A percentile compares a stretch with the other conserved stretches of the same genome.
These are phyloP conservation scores for Dioscorea cayenensis DNA, from an alignment of 116 monocot species.

Conservation along the genomic window DNA sequence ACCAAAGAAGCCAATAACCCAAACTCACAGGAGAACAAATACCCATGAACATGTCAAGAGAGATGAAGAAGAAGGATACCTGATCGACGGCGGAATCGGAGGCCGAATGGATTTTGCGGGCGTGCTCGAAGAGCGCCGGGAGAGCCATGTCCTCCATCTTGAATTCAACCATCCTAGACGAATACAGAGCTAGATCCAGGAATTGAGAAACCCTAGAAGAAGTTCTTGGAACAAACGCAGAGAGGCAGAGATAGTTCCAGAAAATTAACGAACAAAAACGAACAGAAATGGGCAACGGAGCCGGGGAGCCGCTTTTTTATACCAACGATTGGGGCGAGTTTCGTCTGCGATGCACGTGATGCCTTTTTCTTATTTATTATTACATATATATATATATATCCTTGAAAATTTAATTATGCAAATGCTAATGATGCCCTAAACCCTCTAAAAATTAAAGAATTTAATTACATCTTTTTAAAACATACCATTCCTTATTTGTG, in stretches of 20 bases:
- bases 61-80: slow-evolving; percentile 20
- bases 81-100: slow-evolving; percentile 61
- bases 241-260: background rate
- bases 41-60: background rate
- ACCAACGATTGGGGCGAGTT: too few species aligned
- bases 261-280: background rate
- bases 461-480: too few species aligned
- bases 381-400: too few species aligned
- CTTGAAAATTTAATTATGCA: too few species aligned
- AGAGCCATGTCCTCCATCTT: slow-evolving; percentile 68
- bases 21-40: background rate
- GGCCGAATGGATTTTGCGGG: slow-evolving; percentile 60
- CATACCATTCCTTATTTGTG: too few species aligned
- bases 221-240: background rate
- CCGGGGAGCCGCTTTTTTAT: too few species aligned
- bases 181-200: background rate
- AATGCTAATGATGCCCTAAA: too few species aligned
- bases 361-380: too few species aligned
- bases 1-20: background rate
- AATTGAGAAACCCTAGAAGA: background rate
- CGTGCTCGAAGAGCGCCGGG: slow-evolving; percentile 78
- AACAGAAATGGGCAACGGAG: too few species aligned
- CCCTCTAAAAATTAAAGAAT: too few species aligned
- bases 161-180: slow-evolving; percentile 11
- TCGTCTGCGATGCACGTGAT: too few species aligned